Conservation (phyloP, 768 basidiomycete genomes). For the Rhodotorula paludigena region DNA sequence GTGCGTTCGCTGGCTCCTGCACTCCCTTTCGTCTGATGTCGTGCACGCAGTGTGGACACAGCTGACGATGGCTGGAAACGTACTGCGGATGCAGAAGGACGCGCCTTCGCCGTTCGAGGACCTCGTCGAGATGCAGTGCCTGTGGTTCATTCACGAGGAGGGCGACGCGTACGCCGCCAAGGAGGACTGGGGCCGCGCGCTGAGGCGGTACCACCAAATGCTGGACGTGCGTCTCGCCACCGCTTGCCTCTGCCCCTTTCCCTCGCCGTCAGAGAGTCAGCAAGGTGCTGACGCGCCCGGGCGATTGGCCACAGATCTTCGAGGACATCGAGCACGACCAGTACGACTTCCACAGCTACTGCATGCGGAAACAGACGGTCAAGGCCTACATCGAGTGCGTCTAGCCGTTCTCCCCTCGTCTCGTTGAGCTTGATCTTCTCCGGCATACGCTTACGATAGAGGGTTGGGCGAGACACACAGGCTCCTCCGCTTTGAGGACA, state of each 20-base stretch:
- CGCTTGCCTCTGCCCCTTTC: background rate
- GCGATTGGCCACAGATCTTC: slow-evolving; percentile 49
- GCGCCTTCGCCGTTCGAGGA: slow-evolving; percentile 67
- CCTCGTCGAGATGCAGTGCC: slow-evolving; percentile 90
- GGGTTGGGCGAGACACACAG: too few relatives aligned
- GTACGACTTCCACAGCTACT: slow-evolving; percentile 96
- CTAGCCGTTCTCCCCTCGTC: background rate
- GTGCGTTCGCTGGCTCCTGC: slow-evolving; percentile 50
- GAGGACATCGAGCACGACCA: slow-evolving; percentile 78
- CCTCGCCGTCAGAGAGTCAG: background rate
- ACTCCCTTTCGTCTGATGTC: too few relatives aligned
- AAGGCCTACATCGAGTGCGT: slow-evolving; percentile 78
- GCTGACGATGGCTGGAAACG: too few relatives aligned
- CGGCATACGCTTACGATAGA: slow-evolving; percentile 6
- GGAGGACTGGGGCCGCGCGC: slow-evolving; percentile 66
- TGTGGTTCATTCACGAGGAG: slow-evolving; percentile 78
- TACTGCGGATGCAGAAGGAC: slow-evolving; percentile 75
- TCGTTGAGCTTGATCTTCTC: background rate
- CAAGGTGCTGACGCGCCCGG: background rate
- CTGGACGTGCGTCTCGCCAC: slow-evolving; percentile 56
- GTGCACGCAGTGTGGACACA: too few relatives aligned
- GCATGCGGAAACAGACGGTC: slow-evolving; percentile 79
- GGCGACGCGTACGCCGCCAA: slow-evolving; percentile 64
- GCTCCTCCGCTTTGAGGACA: slow-evolving; percentile 75
- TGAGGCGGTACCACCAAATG: slow-evolving; percentile 76